Evolutionary conservation across 1,284 basidiomycete species (phyloP), one percentile per base, ranked within the genome.

Genomic region (Ustilago xerochloae): DNA sequence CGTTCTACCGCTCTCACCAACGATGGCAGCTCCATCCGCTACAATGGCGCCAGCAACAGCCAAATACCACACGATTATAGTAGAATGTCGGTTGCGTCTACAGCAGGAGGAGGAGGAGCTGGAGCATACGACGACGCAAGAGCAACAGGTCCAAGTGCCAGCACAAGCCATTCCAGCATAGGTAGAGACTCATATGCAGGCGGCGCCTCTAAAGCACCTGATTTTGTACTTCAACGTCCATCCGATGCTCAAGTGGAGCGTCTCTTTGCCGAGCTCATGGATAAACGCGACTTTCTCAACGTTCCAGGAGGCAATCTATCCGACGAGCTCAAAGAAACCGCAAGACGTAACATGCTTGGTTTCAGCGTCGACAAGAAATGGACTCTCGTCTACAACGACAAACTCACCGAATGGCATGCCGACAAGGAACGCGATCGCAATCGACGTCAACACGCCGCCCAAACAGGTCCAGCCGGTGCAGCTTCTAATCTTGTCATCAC

Each of bases 341-440:
- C 76, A 16, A 56, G 70, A 6, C 67, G 69, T 30, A 83, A 81
- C 71, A 82, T 84, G 80, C 66, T 81, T 57, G 64, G 61, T 30
- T 84, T 84, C 58, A 67, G 66, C 48, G 58, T 75, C 46, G 92
- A 94, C 51, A 93, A 93, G 84, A 98, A 97, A 85, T 98, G 95
- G 95, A 88, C 88, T 69, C 90, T 98, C 81, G 92, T 98, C 10
- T 90, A 92, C 84, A 93, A 90, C 73, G 91, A 93, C 77, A 91
- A 92, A 78, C 90, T 91, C 58, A 88, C 91, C 61, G 89, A 91
- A 41, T 93, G 91, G 90, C 90, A 89, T 77, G 90, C 81, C 9
- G 75, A 73, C 30, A 79, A 73, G 61, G 82, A 80, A 46, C 57
- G 70, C 48, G 76, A 79, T 43, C 72, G 76, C 28, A 79, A 69